A percentile compares a stretch with the other conserved stretches of the same genome.
phyloP scores from a whole-genome alignment of 148 eudicot species.

The Camellia granthamiana region DNA sequence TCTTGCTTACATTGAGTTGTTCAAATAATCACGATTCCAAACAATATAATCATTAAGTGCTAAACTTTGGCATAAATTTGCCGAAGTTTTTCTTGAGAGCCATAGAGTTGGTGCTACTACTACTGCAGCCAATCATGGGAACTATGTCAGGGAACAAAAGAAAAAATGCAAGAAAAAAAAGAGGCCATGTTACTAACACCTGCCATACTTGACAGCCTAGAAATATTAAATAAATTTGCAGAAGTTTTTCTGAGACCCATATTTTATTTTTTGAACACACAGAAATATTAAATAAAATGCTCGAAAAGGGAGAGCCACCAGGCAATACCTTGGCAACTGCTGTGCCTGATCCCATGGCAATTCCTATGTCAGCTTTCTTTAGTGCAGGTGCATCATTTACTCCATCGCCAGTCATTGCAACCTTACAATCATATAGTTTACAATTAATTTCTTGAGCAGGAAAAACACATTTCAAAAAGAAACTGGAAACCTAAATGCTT shows the following conservation, averaged over 20 bases:
- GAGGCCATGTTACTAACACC: not conserved
- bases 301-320: not conserved
- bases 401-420: slow-evolving; percentile 99
- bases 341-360: slow-evolving; percentile 99
- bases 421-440: slow-evolving; percentile 39
- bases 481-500: slow-evolving; percentile 1
- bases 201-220: not conserved
- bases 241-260: not conserved
- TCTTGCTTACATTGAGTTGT: too few relatives aligned
- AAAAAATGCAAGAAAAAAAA: not conserved
- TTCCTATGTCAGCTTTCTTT: slow-evolving; percentile 95
- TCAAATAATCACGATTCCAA: too few relatives aligned
- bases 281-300: slow-evolving; percentile 7
- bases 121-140: not conserved
- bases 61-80: too few relatives aligned
- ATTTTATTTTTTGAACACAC: not conserved
- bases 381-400: slow-evolving; percentile 99
- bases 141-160: not conserved
- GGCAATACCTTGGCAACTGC: slow-evolving; percentile 92
- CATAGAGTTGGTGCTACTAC: not conserved
- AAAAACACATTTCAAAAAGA: not conserved
- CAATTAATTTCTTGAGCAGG: not conserved
- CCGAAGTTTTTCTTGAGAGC: too few relatives aligned
- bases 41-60: too few relatives aligned
- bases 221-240: not conserved